phyloP scores from a whole-genome alignment of 2,329 filamentous ascomycete species.

The Blastomyces silverae region DNA sequence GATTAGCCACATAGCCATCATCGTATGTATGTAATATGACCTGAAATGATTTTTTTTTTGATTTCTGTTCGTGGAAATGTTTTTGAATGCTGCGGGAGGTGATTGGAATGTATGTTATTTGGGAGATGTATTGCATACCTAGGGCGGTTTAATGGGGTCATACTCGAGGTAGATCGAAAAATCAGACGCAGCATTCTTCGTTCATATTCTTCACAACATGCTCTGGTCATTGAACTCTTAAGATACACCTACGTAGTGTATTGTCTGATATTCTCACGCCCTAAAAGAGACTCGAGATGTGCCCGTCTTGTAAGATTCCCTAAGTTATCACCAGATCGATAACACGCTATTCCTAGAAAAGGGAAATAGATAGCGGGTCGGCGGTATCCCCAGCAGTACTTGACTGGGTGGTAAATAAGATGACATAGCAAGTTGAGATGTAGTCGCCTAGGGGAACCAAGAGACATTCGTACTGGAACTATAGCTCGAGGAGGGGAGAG shows the following conservation, averaged over 20 bases:
- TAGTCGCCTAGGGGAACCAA: background rate
- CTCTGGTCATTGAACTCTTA: background rate
- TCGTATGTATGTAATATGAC: constrained; percentile 9
- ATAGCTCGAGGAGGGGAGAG: background rate
- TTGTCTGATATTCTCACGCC: background rate
- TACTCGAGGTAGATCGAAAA: background rate
- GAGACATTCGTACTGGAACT: background rate
- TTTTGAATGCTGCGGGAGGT: background rate
- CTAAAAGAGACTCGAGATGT: too few relatives aligned
- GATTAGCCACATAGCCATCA: constrained; percentile 7
- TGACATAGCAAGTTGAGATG: background rate
- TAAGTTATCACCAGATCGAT: background rate
- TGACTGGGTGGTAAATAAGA: background rate
- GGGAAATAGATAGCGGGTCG: background rate
- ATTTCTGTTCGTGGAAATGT: constrained; percentile 4
- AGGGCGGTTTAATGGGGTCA: constrained; percentile 5
- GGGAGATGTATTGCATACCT: background rate
- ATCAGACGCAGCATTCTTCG: constrained; percentile 3
- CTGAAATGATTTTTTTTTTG: background rate
- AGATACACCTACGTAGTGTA: background rate
- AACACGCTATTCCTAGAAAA: background rate
- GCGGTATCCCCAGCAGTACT: background rate
- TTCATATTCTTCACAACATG: background rate
- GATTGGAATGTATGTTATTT: constrained; percentile 11
- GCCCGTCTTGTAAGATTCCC: background rate